These are phyloP conservation scores for Tolypocladium paradoxum DNA, from an alignment of 2,329 filamentous ascomycete genomes.

Conservation along the genomic window DNA sequence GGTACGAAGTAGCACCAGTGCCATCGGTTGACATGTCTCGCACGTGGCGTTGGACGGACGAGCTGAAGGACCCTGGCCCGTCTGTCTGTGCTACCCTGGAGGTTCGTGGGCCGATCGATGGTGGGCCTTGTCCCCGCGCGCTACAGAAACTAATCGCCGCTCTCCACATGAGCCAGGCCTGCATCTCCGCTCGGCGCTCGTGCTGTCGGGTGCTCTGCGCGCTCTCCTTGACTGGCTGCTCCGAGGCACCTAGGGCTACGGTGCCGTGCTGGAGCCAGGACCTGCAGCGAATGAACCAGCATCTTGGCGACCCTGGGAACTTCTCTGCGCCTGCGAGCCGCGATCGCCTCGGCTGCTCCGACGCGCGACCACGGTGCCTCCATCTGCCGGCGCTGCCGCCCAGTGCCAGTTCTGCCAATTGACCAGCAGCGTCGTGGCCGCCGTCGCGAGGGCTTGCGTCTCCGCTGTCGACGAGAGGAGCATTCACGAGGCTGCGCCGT, in stretches of 20 bases:
- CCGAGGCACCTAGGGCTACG: not conserved
- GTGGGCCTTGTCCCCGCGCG: not conserved
- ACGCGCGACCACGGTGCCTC: not conserved
- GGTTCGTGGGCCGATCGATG: not conserved
- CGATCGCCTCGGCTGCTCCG: not conserved
- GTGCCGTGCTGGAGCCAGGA: not conserved
- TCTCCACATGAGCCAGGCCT: not conserved
- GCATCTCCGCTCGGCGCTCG: too few relatives aligned
- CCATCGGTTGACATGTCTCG: too few relatives aligned
- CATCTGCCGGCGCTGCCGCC: not conserved
- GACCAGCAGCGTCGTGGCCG: not conserved
- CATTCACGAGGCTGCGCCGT: not conserved
- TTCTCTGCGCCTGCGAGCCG: not conserved
- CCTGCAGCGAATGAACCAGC: not conserved
- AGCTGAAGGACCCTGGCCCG: too few relatives aligned
- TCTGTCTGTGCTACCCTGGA: not conserved
- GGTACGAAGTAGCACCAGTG: too few relatives aligned
- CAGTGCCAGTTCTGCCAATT: not conserved
- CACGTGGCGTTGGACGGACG: too few relatives aligned
- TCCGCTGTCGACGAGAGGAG: not conserved
- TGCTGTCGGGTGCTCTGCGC: too few relatives aligned
- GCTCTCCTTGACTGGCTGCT: not conserved
- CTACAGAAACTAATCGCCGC: not conserved
- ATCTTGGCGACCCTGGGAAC: not conserved
- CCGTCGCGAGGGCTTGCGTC: not conserved